Base-by-base conservation (phyloP, 495 filamentous ascomycete species). In the Penicillium robsamsonii region DNA sequence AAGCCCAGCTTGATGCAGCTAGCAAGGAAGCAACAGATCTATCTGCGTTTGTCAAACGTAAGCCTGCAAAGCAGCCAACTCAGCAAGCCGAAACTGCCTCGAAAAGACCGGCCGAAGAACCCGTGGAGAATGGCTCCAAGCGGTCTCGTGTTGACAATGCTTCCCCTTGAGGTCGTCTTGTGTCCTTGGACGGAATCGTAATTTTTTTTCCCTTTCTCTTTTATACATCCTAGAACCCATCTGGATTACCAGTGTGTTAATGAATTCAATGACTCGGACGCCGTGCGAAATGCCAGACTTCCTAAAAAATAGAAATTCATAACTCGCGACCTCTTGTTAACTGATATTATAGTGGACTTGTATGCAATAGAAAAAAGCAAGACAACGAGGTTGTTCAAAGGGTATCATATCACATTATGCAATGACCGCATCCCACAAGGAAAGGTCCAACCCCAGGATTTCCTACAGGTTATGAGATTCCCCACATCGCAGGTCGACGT, bases 11-110 rank as follows among this genome's bases (percentile, higher is more conserved):
- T 27, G 87, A 91, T 55, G 88, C 92, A 61, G 92, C 85, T 37
- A 87, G 87, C 58, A 88, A 87, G 70, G 79, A 74, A 20, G 94
- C 94, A 15, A 96, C 82, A 46, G 95, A 98, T 65, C 70, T 98
- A n/a, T 87, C 87, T 2, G 83, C 87, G 12, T 70, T 97, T n/a
- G 87, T 97, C 3, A 82, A 80, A 56, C 72, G 89, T 52, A 95
- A 96, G 79, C 75, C 82, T 53, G 62, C 61, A 9, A 56, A 42
- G 22, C 61, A 68, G 18, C 22, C 61, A 24, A 42, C 60, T 11
- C 62, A 64, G 25, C 48, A 46, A 41, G 4, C 11, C 12, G 53
- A 44, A 18, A 37, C 60, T 2, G 40, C 56, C 35, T 58, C 62
- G 4, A 74, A 74, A 54, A 66, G 74, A 18, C 50, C 68, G n/a